Conservation (phyloP, 208 protist genomes). For the Endotrypanum monterogeii region DNA sequence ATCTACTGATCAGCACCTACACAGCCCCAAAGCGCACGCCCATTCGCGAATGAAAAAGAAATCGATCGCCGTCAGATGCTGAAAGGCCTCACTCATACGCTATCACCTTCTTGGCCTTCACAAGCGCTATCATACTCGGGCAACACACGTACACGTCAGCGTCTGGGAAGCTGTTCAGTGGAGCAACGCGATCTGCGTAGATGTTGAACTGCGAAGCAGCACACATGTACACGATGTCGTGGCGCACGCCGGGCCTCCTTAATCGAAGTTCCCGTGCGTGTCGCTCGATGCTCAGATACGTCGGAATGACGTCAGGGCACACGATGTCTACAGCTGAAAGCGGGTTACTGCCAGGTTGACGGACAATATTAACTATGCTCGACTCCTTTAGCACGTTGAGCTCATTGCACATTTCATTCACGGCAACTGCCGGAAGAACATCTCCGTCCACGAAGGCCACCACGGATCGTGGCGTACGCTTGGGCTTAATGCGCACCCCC, state of each 20-base stretch:
- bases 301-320: slow-evolving; percentile 52
- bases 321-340: slow-evolving; percentile 53
- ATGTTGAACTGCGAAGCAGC: slow-evolving; percentile 46
- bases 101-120: slow-evolving; percentile 52
- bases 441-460: slow-evolving; percentile 83
- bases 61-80: neutral
- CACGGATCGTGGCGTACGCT: slow-evolving; percentile 35
- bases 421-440: slow-evolving; percentile 43
- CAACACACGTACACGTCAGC: slow-evolving; percentile 86
- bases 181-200: slow-evolving; percentile 56
- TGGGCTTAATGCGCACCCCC: slow-evolving; percentile 47
- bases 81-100: slow-evolving; percentile 20
- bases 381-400: slow-evolving; percentile 51
- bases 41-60: neutral
- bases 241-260: slow-evolving; percentile 40
- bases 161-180: slow-evolving; percentile 64
- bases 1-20: neutral
- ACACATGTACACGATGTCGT: slow-evolving; percentile 88
- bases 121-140: slow-evolving; percentile 58
- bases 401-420: slow-evolving; percentile 65
- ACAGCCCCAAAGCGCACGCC: neutral
- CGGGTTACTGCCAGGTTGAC: slow-evolving; percentile 37
- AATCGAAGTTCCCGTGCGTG: slow-evolving; percentile 53
- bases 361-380: slow-evolving; percentile 52
- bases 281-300: slow-evolving; percentile 60